These are phyloP conservation scores for Verticillium albo-atrum DNA, from an alignment of 2,329 filamentous ascomycete species.

Conservation along the genomic window DNA sequence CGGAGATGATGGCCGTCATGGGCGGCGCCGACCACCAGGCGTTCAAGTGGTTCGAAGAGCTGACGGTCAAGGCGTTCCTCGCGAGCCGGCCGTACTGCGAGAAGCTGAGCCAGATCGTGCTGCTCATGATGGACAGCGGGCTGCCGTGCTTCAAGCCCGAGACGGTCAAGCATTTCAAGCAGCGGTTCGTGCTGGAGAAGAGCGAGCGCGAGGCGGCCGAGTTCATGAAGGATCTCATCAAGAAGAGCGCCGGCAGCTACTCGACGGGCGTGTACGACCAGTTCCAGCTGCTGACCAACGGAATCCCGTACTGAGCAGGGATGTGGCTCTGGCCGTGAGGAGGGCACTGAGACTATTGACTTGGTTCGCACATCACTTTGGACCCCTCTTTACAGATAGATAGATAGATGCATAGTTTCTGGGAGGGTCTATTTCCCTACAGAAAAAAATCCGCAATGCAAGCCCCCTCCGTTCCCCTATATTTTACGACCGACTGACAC, in stretches of 20 bases:
- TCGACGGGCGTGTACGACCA: conserved; percentile 95
- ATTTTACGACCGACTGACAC: no score
- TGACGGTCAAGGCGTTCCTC: conserved; percentile 93
- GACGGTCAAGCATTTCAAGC: conserved; percentile 86
- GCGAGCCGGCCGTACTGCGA: conserved; percentile 81
- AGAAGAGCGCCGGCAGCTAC: conserved; percentile 85
- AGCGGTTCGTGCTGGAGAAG: conserved; percentile 89
- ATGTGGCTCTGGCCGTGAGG: no score
- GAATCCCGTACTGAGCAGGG: conserved; percentile 79
- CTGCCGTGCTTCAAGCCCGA: conserved; percentile 97
- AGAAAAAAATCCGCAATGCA: no score
- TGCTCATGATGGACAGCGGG: conserved; percentile 93
- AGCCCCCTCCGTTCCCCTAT: no score
- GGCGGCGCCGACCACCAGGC: conserved; percentile 81
- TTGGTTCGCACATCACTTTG: no score
- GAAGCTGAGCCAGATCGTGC: conserved; percentile 84
- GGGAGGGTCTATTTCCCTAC: not conserved
- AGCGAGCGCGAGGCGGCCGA: conserved; percentile 90
- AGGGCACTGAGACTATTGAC: no score
- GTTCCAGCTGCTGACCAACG: conserved; percentile 95
- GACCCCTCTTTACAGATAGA: no score
- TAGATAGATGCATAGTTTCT: not conserved
- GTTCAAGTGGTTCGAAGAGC: conserved; percentile 94
- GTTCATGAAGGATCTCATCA: conserved; percentile 84
- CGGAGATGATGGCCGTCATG: conserved; percentile 99